Evolutionary conservation across 768 basidiomycete species (phyloP), one percentile per base, ranked within the genome.

Genomic region (Fomitopsis serialis): DNA sequence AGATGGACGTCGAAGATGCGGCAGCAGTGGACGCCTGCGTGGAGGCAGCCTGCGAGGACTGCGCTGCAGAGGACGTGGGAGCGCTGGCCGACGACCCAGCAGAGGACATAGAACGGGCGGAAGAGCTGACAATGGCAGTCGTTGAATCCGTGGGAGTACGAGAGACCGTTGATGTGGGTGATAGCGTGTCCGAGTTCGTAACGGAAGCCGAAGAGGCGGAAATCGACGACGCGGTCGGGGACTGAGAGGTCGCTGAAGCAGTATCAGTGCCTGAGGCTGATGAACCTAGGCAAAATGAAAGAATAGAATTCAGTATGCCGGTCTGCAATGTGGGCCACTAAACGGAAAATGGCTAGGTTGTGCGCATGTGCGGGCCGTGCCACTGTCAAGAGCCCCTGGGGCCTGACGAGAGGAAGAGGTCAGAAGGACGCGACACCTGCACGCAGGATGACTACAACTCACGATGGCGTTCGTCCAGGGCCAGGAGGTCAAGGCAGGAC

Each of bases 61-160:
- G 50, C n/a, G 24, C 50, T 3, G 50, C 29, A 15, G 52, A 45
- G n/a, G 48, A 7, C 25, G 48, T 49, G 36, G n/a, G 48, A 29
- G 24, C 37, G 37, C 37, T 40, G 37, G 37, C 42, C 22, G 40
- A 6, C 13, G 40, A 27, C 24, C 21, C 50, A 34, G 50, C 15
- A 51, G 50, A 51, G 40, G 50, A 51, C 50, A 51, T 51, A 53
- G 52, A 53, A 17, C 5, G 21, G 22, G 44, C n/a, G 17, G 44
- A 45, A 19, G 42, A 19, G 29, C 50, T 43, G 17, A 51, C 13
- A 43, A 15, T 42, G 27, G 50, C 15, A 45, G 42, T 19, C 29
- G 51, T 36, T 8, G 42, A 29, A 42, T 19, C 42, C 21, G 49
- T 50, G 24, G 12, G 17, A 19, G 51, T 47, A 34, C 47, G 42